Evolutionary conservation across 2,329 filamentous ascomycete species (phyloP), one percentile per base, ranked within the genome.

Genomic region (Microcyclospora tardicrescens): DNA sequence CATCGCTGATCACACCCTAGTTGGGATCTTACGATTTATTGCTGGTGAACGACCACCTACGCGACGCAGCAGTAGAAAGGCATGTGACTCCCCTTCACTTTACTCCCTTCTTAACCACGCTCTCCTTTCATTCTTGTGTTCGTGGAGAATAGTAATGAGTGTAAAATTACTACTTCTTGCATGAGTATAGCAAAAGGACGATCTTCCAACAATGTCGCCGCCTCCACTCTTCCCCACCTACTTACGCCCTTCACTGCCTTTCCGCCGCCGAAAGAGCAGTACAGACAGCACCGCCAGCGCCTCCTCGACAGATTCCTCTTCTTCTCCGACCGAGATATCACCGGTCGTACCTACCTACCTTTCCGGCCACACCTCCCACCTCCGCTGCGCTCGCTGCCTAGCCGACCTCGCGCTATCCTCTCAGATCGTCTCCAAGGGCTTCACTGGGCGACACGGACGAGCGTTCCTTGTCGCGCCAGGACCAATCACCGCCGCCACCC

Each of bases 391-490:
- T 19, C 68, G 68, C 47, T 79, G 75, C 53, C 68, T 73, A 31
- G 61, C 71, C 10, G 71, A 78, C 50, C 64, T 79, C 34, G 72
- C 73, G 45, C 63, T 72, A 38, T 69, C 71, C 12, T 66, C 66
- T 5, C 72, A 75, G 44, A 77, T 79, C 41, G 72, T 79, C 50
- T 70, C 64, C 60, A 78, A 78, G 60, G 75, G 75, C 38, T 79
- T 79, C 58, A 79, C 72, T 16, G 75, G 75, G 44, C 71, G 75
- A 13, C 71, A 79, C 54, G 75, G 75, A 5, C 72, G 75, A 40
- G 75, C 75, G 32, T 79, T 77, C 56, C 71, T 79, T 41, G 73
- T 79, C 27, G 63, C 70, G 2, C 66, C 71, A 2, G 59, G 6
- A 51, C 57, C 16, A 45, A 57, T 10, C 44, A 57, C 33, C 45